Base-by-base conservation (phyloP, 768 basidiomycete species). In the Tulasnella sp. region DNA sequence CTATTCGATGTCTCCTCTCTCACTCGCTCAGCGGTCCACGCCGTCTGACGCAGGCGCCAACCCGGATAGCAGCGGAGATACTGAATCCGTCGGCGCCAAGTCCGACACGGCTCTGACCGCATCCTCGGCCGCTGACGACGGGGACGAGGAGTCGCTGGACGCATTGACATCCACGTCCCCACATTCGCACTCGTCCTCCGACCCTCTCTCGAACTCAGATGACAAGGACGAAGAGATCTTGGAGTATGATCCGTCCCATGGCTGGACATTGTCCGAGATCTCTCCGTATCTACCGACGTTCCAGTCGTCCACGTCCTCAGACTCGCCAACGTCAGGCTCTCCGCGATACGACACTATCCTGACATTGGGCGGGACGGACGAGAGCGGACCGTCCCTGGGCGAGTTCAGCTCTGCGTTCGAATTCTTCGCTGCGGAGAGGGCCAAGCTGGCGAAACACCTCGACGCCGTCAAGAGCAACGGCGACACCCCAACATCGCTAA, bases 361-460 rank as follows among this genome's bases (percentile, higher is more conserved):
- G 17, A 29, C n/a, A 15, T 42, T 42, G 21, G 54, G 27, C 22
- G 42, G 30, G 12, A 19, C 27, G 4, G 27, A 19, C 21, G 60
- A 56, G 29, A 60, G 17, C 19, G 29, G 25, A 9, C 61, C 62
- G 15, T 63, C 60, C 8, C 30, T 62, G 11, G 62, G 62, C 15
- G 60, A 49, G n/a, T 31, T 62, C 22, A 60, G 61, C 17, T 52
- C 61, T 24, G 62, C 62, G 3, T 58, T 62, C 50, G 62, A 41
- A n/a, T 62, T 62, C 52, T 58, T 62, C 31, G 62, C 62, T 22
- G 59, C 48, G n/a, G 62, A 62, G 44, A 61, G 62, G 21, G 60
- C 50, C 4, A 55, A 58, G 43, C 53, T 62, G 10, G 43, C 34
- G 21, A 46, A 31, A 24, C 63, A 62, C 50, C 43, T 62, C 11